Conservation (phyloP, 768 basidiomycete genomes). For the Hemileccinum impolitum region DNA sequence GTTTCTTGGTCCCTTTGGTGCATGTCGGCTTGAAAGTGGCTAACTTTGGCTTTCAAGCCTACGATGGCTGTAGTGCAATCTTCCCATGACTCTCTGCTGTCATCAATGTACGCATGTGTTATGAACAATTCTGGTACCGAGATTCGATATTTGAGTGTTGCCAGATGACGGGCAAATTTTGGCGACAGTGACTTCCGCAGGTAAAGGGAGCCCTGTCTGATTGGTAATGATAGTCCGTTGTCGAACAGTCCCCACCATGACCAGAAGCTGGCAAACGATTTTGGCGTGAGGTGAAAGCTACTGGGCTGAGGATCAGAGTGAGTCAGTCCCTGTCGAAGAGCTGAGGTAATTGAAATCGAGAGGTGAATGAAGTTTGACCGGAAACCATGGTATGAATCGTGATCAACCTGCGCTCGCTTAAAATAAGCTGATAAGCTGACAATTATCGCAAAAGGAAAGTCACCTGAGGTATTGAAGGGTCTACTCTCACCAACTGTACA, state of each 20-base stretch:
- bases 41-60: slow-evolving; percentile 81
- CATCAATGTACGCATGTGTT: slow-evolving; percentile 84
- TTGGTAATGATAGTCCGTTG: slow-evolving; percentile 70
- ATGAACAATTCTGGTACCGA: slow-evolving; percentile 74
- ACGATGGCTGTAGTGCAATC: slow-evolving; percentile 76
- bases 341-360: slow-evolving; percentile 79
- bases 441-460: slow-evolving; percentile 9
- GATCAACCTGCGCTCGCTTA: slow-evolving; percentile 33
- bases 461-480: slow-evolving; percentile 46
- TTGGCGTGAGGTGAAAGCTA: slow-evolving; percentile 82
- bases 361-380: slow-evolving; percentile 94
- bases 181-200: slow-evolving; percentile 68
- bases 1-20: slow-evolving; percentile 90
- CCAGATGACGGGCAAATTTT: slow-evolving; percentile 85
- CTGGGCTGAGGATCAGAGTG: slow-evolving; percentile 40
- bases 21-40: slow-evolving; percentile 82
- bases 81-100: slow-evolving; percentile 75
- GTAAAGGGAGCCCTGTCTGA: slow-evolving; percentile 84
- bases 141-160: slow-evolving; percentile 89
- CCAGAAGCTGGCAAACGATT: slow-evolving; percentile 85
- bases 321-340: slow-evolving; percentile 36
- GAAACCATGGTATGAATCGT: slow-evolving; percentile 84
- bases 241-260: slow-evolving; percentile 91
- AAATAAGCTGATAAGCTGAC: background rate
- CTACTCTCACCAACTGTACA: slow-evolving; percentile 57